These are phyloP conservation scores for Plasmodium vivax DNA, from an alignment of 169 alveolate species.

Conservation along the genomic window DNA sequence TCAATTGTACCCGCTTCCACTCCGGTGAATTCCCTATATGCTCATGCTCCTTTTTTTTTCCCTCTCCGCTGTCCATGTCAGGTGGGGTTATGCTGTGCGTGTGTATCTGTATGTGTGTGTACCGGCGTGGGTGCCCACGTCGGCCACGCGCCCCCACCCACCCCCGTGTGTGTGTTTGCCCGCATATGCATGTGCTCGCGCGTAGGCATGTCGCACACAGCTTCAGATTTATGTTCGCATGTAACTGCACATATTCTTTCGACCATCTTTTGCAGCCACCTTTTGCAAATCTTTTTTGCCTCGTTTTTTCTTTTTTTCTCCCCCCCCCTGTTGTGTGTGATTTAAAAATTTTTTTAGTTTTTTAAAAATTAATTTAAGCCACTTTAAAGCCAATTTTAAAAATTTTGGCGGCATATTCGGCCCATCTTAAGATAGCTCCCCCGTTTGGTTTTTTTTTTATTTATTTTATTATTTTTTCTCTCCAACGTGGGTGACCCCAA, in stretches of 20 bases:
- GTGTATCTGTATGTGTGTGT: background rate
- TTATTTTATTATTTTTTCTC: background rate
- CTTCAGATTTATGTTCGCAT: background rate
- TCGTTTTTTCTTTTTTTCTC: background rate
- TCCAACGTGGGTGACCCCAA: background rate
- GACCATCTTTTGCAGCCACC: background rate
- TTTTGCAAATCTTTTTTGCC: background rate
- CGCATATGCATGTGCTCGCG: background rate
- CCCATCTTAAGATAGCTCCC: background rate
- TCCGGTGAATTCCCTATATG: background rate
- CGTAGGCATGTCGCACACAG: background rate
- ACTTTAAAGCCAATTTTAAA: background rate
- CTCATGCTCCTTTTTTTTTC: background rate
- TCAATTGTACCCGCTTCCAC: background rate
- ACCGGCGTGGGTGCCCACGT: background rate
- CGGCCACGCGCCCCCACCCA: background rate
- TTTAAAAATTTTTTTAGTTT: conserved; percentile 46
- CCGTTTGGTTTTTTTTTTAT: background rate
- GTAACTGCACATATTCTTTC: background rate
- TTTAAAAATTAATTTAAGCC: conserved; percentile 19
- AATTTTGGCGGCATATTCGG: background rate
- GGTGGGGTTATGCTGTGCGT: background rate
- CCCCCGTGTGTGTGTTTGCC: background rate
- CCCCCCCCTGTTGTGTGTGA: conserved; percentile 8
- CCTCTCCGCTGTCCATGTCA: background rate